phyloP scores from a whole-genome alignment of 768 basidiomycete genomes.

The Lyophyllum semitale region DNA sequence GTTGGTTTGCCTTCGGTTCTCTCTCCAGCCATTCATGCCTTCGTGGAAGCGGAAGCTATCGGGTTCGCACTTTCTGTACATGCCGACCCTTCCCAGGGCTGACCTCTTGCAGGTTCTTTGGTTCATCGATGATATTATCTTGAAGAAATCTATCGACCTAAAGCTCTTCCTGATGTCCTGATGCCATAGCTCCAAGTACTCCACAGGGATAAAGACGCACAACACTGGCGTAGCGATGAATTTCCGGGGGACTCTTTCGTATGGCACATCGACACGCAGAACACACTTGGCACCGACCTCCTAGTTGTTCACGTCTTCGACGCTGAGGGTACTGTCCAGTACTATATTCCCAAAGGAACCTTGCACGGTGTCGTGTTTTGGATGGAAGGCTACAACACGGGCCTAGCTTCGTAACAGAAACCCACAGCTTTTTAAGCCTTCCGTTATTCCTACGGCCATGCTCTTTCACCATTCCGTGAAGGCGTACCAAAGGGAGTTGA shows the following conservation, averaged over 20 bases:
- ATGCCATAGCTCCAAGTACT: constrained; percentile 49
- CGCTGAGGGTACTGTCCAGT: constrained; percentile 26
- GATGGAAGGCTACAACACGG: constrained; percentile 28
- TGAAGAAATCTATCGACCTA: constrained; percentile 40
- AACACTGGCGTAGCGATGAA: constrained; percentile 32
- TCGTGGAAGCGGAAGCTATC: constrained; percentile 51
- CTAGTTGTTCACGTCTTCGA: constrained; percentile 33
- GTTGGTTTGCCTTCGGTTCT: constrained; percentile 44
- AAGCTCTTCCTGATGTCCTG: constrained; percentile 44
- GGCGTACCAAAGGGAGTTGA: constrained; percentile 10
- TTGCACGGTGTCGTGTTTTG: constrained; percentile 33
- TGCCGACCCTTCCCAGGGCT: background rate
- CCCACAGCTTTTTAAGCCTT: constrained; percentile 28
- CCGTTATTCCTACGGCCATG: constrained; percentile 31
- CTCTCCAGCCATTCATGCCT: constrained; percentile 45
- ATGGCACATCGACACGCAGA: constrained; percentile 34
- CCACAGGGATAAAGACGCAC: constrained; percentile 30
- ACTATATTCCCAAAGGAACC: constrained; percentile 30
- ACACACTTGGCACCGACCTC: constrained; percentile 31
- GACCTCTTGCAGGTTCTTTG: constrained; percentile 35
- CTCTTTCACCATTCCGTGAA: constrained; percentile 23
- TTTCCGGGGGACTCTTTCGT: constrained; percentile 31
- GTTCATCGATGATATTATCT: constrained; percentile 41
- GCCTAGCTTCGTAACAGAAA: constrained; percentile 27
- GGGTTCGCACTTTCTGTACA: constrained; percentile 27